Conservation (phyloP, 2,329 filamentous ascomycete genomes). For the Clonostachys byssicola region DNA sequence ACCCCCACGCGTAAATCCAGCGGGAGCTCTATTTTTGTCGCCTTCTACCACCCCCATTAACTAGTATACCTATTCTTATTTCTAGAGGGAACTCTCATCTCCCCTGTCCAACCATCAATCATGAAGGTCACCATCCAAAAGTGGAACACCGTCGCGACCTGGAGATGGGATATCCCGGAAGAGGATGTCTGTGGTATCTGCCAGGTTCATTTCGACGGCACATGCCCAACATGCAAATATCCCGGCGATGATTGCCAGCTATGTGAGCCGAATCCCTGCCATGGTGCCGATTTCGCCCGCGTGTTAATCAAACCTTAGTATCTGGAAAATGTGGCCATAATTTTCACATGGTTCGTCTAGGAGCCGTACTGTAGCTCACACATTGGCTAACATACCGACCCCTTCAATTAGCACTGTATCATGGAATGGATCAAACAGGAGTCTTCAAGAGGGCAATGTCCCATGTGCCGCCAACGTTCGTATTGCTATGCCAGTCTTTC, state of each 20-base stretch:
- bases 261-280: conserved; percentile 49
- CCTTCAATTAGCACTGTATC: conserved; percentile 74
- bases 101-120: conserved; percentile 5
- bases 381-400: conserved; percentile 6
- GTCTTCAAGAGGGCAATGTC: conserved; percentile 86
- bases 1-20: too few species aligned
- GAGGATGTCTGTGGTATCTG: conserved; percentile 99
- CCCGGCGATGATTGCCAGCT: conserved; percentile 94
- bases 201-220: conserved; percentile 95
- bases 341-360: conserved; percentile 79
- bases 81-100: conserved; percentile 1
- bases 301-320: conserved; percentile 47
- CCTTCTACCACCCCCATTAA: too few species aligned
- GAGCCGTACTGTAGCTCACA: background rate
- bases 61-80: too few species aligned
- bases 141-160: conserved; percentile 93
- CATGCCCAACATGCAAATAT: conserved; percentile 96
- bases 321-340: conserved; percentile 96
- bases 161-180: conserved; percentile 96
- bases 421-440: conserved; percentile 95
- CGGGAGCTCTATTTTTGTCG: too few species aligned
- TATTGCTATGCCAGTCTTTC: background rate
- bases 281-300: too few species aligned
- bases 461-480: conserved; percentile 92
- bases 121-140: conserved; percentile 97